Evolutionary conservation across 2,329 filamentous ascomycete genomes (phyloP).

Genomic region (Xylariales sp.): DNA sequence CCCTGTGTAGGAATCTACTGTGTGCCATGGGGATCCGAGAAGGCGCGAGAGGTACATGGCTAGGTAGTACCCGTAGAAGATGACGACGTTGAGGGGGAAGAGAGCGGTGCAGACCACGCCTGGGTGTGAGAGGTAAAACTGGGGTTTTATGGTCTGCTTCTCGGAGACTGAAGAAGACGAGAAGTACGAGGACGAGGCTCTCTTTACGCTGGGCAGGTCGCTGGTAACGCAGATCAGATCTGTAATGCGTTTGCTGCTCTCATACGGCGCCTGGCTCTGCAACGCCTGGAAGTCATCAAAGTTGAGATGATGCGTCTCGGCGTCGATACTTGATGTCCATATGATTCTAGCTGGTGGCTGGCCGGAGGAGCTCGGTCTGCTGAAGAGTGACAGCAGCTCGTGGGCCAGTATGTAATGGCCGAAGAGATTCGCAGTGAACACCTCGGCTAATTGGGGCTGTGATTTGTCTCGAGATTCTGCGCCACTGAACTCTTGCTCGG

Average conservation of each 20-base stretch:
- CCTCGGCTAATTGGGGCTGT: slow-evolving; percentile 65
- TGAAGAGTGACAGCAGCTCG: slow-evolving; percentile 70
- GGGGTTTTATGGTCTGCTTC: slow-evolving; percentile 40
- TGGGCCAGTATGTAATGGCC: slow-evolving; percentile 90
- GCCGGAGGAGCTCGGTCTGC: slow-evolving; percentile 34
- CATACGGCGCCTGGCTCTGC: slow-evolving; percentile 62
- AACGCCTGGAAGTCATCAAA: slow-evolving; percentile 74
- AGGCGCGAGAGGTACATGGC: slow-evolving; percentile 68
- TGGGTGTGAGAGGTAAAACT: slow-evolving; percentile 77
- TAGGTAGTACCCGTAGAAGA: slow-evolving; percentile 64
- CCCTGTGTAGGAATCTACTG: slow-evolving; percentile 68
- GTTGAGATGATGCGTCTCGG: slow-evolving; percentile 48
- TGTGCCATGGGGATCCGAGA: slow-evolving; percentile 86
- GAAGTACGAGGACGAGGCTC: slow-evolving; percentile 55
- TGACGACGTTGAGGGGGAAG: slow-evolving; percentile 65
- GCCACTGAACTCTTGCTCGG: slow-evolving; percentile 29
- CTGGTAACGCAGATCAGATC: slow-evolving; percentile 77
- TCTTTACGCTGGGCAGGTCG: slow-evolving; percentile 57
- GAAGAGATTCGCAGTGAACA: slow-evolving; percentile 91
- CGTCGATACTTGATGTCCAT: slow-evolving; percentile 84
- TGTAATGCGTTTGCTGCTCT: slow-evolving; percentile 80
- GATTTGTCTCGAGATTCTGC: slow-evolving; percentile 24
- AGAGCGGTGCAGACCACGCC: slow-evolving; percentile 82
- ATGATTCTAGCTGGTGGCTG: slow-evolving; percentile 61
- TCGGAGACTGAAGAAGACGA: slow-evolving; percentile 21